Base-by-base conservation (phyloP, 371 early-diverging fungal genomes). In the Entomophthora muscae region DNA sequence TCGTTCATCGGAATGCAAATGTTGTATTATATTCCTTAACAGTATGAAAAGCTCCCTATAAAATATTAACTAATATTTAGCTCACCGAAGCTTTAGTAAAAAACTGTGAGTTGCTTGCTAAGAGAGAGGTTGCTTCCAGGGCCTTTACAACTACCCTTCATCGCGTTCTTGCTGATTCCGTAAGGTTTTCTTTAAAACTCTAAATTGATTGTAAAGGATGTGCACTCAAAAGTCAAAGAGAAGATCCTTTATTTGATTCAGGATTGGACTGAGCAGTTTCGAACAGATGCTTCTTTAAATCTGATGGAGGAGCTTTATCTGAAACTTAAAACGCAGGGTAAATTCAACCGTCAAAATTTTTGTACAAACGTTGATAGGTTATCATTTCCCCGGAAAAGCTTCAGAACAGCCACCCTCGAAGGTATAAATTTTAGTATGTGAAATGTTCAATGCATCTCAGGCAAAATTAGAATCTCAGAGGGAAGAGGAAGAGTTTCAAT, bases 401-500 rank as follows among this genome's bases (percentile, higher is more conserved):
- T 85, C 84, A 65, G 83, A 63, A 33, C 42, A n/a, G 24, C 61
- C 42, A 51, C 31, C 21, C 24, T 84, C 85, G 70, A 89, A 83
- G 66, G 79, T 85, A 59, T 79, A 81, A 31, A 84, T 78, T 62
- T 73, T 73, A 65, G 79, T 80, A 74, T 59, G 51, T 29, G 17
- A 10, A n/a, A 32, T 52, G 32, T 59, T 56, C 51, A 63, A 57
- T 52, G 22, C 29, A 17, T 54, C n/a, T 52, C 54, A 52, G 32
- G 51, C 28, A 55, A 65, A 55, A 31, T 26, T 31, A 27, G 60
- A 61, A 32, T n/a, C 65, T 0, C 67, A 70, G 52, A 63, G 64
- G 66, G 95, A 96, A 69, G 89, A 91, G 62, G 92, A 93, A 53
- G 90, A 94, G 42, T 72, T 92, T 59, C 88, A 94, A 71, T 71